Evolutionary conservation across 1,139 yeast genomes (phyloP), one percentile per base, ranked within the genome.

Genomic region (Eremothecium coryli): DNA sequence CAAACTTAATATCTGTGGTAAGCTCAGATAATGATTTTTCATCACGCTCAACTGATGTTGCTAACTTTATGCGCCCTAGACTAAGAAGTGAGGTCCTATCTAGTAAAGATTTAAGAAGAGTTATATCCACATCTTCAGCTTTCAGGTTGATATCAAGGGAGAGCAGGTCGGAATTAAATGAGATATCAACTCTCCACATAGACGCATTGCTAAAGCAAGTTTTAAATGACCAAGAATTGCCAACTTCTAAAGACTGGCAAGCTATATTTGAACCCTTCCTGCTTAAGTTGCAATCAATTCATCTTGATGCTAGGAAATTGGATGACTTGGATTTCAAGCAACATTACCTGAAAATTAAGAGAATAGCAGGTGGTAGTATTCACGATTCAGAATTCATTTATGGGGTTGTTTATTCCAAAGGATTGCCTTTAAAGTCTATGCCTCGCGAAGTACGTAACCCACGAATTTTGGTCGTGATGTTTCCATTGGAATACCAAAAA

Each of bases 381-480:
- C 64, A 65, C 11, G 78, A 80, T 32, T 74, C 93, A 0, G 61
- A 63, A 23, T 71, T 75, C 29, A 58, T 88, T 11, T 77, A 82
- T 50, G 99, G 98, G 1, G 61, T 85, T 5, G 80, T 84, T 9
- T 85, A 88, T 58, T 82, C 97, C 0, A 86, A 88, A 45, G 74
- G 79, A 21, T 64, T 88, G 26, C 94, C 95, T n/a, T 65, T 82
- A 28, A 84, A 79, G 50, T 59, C 71, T 2, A 93, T 93, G 98
- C 72, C 85, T 0, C 59, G 73, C 4, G 53, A 55, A 8, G 66
- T 93, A 5, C 50, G 55, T 1, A 68, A 71, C 32, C 97, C 99
- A 0, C 71, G 78, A 38, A 80, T 93, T 29, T 76, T 93, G 37
- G 65, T 93, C 21, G 68, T 93, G 8, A 80, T 86, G 68, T 90